Base-by-base conservation (phyloP, 495 filamentous ascomycete species). In the Aspergillus bridgeri region DNA sequence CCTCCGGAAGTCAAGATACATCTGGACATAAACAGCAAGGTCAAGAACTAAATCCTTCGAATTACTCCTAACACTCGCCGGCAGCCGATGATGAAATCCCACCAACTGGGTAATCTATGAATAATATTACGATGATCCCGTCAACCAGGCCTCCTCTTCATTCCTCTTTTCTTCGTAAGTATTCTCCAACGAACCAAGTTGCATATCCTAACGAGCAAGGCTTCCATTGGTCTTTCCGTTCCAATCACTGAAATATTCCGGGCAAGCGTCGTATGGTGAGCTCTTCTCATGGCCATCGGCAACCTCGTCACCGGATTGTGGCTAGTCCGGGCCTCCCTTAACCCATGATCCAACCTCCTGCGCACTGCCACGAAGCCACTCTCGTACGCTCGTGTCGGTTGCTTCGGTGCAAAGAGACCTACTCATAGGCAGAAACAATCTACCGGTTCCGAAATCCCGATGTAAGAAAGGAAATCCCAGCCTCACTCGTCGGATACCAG, bases 161-260 rank as follows among this genome's bases (percentile, higher is more conserved):
- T 83, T 22, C 88, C 90, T 0, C 80, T 91, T 49, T 93, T 94
- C 73, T 95, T 94, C 61, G 86, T 83, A 64, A 70, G 79, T 68
- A 3, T 25, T 27, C n/a, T 8, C 21, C 19, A 47, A 20, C 5
- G n/a, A 19, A 24, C 15, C 15, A 38, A 33, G 50, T 20, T 38
- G 57, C 25, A 53, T 18, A 33, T 46, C 42, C 22, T 50, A 29
- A 59, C 42, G 33, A 43, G 27, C 3, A 33, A 83, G 80, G 85
- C 88, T 19, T 90, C 86, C 0, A 88, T 92, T 42, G 89, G 90
- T 1, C 92, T 93, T 62, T 84, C 88, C 0, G 87, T 95, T 19
- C 89, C 90, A 0, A 86, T 93, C 38, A 79, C 82, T 0, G 67
- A 84, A 13, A 84, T 94, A 76, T 93, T 91, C 65, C 61, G 64